Evolutionary conservation across 495 filamentous ascomycete species (phyloP).

Genomic region (Friedmanniomyces simplex): DNA sequence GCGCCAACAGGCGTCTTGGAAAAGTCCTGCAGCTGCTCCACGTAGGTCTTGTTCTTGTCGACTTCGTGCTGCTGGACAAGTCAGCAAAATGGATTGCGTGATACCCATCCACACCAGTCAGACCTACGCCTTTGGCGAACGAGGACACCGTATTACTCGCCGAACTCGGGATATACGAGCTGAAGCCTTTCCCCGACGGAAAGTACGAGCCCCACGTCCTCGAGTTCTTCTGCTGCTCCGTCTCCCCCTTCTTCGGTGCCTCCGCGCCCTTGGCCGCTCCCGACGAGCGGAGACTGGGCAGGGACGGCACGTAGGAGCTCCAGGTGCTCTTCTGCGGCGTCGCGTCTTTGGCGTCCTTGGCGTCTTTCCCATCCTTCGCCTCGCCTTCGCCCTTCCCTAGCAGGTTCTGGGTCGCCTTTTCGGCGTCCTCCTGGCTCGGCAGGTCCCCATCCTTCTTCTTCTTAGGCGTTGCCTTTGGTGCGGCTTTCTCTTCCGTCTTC

Average conservation of each 20-base stretch:
- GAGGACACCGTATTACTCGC: conserved; percentile 20
- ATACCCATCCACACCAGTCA: not conserved
- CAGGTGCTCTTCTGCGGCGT: conserved; percentile 16
- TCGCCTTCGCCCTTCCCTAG: conserved; percentile 5
- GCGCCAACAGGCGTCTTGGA: conserved; percentile 35
- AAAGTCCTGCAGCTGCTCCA: conserved; percentile 34
- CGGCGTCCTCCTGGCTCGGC: conserved; percentile 20
- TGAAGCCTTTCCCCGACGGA: conserved; percentile 30
- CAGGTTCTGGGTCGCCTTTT: conserved; percentile 16
- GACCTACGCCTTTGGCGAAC: conserved; percentile 15
- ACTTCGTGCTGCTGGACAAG: conserved; percentile 19
- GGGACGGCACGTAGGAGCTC: conserved; percentile 22
- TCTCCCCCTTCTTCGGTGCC: conserved; percentile 18
- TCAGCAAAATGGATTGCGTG: not conserved
- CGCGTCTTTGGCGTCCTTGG: conserved; percentile 1
- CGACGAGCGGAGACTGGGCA: not conserved
- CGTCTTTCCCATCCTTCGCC: not conserved
- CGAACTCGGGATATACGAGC: conserved; percentile 24
- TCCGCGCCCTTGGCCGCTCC: conserved; percentile 4
- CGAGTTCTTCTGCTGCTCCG: conserved; percentile 24
- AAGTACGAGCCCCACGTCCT: conserved; percentile 31
- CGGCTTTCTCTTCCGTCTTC: conserved; percentile 1
- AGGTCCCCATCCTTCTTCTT: conserved; percentile 12
- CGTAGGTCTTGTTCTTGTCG: conserved; percentile 32
- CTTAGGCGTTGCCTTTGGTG: conserved; percentile 9